phyloP scores from a whole-genome alignment of 371 early-diverging fungal species.

The Capillidium heterosporum region DNA sequence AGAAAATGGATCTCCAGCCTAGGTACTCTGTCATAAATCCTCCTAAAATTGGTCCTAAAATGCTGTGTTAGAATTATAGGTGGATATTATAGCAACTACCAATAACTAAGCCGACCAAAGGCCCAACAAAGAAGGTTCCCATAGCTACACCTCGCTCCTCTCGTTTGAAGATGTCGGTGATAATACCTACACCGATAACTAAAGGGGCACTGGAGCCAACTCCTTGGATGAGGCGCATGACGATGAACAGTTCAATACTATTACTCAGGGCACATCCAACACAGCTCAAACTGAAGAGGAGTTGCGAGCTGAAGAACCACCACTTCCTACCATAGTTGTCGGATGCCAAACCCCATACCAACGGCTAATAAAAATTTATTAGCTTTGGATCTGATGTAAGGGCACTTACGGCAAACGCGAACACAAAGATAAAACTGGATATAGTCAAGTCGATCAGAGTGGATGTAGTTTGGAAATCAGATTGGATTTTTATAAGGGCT shows the following conservation, averaged over 20 bases:
- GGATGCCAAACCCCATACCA: slow-evolving; percentile 50
- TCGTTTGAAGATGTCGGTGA: slow-evolving; percentile 23
- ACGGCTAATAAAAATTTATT: slow-evolving; percentile 9
- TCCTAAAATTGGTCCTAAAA: slow-evolving; percentile 21
- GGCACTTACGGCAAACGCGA: slow-evolving; percentile 20
- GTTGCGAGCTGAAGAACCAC: slow-evolving; percentile 32
- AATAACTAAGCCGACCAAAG: slow-evolving; percentile 23
- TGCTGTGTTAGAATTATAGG: no score
- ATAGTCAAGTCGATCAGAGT: slow-evolving; percentile 30
- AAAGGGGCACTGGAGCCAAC: slow-evolving; percentile 48
- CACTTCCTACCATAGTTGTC: slow-evolving; percentile 43
- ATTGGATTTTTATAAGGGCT: slow-evolving; percentile 23
- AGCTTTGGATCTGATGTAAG: no score
- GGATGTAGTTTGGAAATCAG: slow-evolving; percentile 23
- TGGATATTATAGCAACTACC: background rate
- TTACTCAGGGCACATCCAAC: slow-evolving; percentile 39
- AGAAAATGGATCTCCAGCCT: slow-evolving; percentile 47
- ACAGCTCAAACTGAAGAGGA: slow-evolving; percentile 31
- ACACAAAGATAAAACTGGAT: slow-evolving; percentile 27
- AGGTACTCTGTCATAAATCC: slow-evolving; percentile 25
- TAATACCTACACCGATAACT: slow-evolving; percentile 51
- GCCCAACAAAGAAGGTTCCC: slow-evolving; percentile 36
- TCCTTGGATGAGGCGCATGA: slow-evolving; percentile 42
- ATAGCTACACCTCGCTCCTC: slow-evolving; percentile 31
- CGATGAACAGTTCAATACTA: slow-evolving; percentile 25